phyloP scores from a whole-genome alignment of 805 yeast species.

The Spathaspora sp. region DNA sequence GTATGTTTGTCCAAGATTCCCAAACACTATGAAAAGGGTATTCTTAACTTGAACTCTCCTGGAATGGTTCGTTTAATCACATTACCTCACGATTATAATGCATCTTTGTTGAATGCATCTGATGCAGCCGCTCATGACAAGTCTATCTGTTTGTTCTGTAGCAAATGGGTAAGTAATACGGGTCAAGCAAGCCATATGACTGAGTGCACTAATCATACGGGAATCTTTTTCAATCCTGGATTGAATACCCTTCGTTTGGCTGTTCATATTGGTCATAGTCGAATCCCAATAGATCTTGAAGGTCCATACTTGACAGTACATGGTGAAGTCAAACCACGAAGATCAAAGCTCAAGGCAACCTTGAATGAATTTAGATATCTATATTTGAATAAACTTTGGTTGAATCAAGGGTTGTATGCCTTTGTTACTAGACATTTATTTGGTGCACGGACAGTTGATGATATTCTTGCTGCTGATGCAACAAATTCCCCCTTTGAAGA shows the following conservation, averaged over 20 bases:
- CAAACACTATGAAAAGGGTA: slow-evolving; percentile 13
- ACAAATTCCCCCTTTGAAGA: slow-evolving; percentile 9
- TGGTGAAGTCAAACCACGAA: slow-evolving; percentile 66
- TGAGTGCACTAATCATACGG: slow-evolving; percentile 19
- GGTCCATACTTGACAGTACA: slow-evolving; percentile 74
- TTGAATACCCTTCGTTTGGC: slow-evolving; percentile 22
- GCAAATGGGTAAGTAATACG: slow-evolving; percentile 15
- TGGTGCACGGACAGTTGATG: slow-evolving; percentile 15
- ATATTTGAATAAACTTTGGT: slow-evolving; percentile 57
- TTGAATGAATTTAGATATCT: slow-evolving; percentile 52
- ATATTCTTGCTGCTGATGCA: slow-evolving; percentile 10
- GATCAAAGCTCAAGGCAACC: slow-evolving; percentile 54
- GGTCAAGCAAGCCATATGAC: slow-evolving; percentile 24
- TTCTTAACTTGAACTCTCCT: slow-evolving; percentile 44
- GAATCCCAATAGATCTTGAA: slow-evolving; percentile 34
- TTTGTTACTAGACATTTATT: slow-evolving; percentile 34
- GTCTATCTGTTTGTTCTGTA: slow-evolving; percentile 35
- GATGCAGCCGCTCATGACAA: slow-evolving; percentile 20
- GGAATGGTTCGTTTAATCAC: slow-evolving; percentile 51
- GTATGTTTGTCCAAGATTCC: slow-evolving; percentile 24
- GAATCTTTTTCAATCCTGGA: slow-evolving; percentile 24
- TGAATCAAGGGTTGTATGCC: slow-evolving; percentile 55
- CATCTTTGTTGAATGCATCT: slow-evolving; percentile 17
- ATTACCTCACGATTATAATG: slow-evolving; percentile 42
- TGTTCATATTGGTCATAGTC: slow-evolving; percentile 21